phyloP scores from a whole-genome alignment of 2,329 filamentous ascomycete genomes.

The Scedosporium minutisporum region DNA sequence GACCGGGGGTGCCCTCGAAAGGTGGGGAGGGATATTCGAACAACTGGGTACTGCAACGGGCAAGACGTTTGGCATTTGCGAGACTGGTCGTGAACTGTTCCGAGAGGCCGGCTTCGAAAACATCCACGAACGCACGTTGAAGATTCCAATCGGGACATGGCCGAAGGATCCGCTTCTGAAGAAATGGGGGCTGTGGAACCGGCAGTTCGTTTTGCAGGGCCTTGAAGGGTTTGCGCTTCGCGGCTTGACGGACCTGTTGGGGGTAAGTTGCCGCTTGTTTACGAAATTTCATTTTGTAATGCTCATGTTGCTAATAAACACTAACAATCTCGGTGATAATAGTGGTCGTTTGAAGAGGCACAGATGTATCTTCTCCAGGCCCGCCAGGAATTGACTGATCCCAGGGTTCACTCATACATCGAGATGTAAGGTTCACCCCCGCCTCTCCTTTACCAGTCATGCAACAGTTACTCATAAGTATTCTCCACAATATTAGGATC shows the following conservation, averaged over 20 bases:
- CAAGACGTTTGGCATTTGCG: slow-evolving; percentile 12
- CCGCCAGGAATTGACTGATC: slow-evolving; percentile 21
- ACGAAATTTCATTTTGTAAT: background rate
- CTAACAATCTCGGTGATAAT: background rate
- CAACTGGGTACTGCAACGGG: slow-evolving; percentile 12
- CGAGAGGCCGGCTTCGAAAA: slow-evolving; percentile 11
- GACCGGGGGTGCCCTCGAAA: slow-evolving; percentile 10
- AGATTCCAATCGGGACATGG: slow-evolving; percentile 30
- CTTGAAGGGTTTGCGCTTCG: slow-evolving; percentile 17
- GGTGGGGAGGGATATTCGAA: slow-evolving; percentile 13
- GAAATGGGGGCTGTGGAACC: slow-evolving; percentile 17
- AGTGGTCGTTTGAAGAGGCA: slow-evolving; percentile 15
- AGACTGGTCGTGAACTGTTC: slow-evolving; percentile 5
- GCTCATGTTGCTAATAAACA: background rate
- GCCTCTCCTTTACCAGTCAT: no score
- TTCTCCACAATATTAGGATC: no score
- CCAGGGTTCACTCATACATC: slow-evolving; percentile 20
- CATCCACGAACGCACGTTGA: background rate
- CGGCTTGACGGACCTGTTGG: slow-evolving; percentile 14
- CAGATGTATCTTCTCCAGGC: slow-evolving; percentile 22
- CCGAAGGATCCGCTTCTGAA: slow-evolving; percentile 25
- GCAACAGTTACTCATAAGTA: no score
- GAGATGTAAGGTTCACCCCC: slow-evolving; percentile 7
- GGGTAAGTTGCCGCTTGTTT: slow-evolving; percentile 15
- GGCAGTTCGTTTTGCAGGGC: slow-evolving; percentile 15